Base-by-base conservation (phyloP, 257 asterid genomes). In the Thymus mandschuricus region DNA sequence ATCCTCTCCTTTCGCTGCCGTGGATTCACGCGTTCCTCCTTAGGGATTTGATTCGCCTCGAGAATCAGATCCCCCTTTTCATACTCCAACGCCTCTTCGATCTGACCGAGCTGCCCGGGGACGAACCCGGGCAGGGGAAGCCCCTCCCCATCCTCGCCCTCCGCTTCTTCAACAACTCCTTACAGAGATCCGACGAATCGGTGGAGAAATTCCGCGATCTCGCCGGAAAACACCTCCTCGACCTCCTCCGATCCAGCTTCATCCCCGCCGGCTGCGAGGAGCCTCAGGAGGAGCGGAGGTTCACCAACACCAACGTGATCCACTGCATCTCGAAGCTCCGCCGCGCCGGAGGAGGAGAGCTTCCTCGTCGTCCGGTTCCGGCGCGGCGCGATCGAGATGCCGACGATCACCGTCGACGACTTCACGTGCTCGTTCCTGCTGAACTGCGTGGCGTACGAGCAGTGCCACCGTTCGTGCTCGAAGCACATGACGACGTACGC, bases 361-460 rank as follows among this genome's bases (percentile, higher is more conserved):
- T 88, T 93, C 71, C 67, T 93, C 33, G 86, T 63, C 1, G 40
- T 90, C 1, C 84, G 63, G 66, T 93, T 93, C 82, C 59, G 49
- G 6, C 86, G 62, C 3, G 98, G 98, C 1, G 81, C 74, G 30
- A 83, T 93, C 68, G 84, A 87, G 50, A 90, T 93, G 97, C 94
- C 98, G 8, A 82, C 82, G 5, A 76, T 93, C 8, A 15, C 91
- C 0, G 51, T 93, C 3, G 97, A 93, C 69, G 98, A 93, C 76
- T 87, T 91, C 74, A 86, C 80, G 94, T 81, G 86, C 74, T 68
- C 91, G 5, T 93, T 93, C 75, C 49, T 93, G 70, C 40, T 78
- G 2, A 93, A 93, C 77, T 91, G 97, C 64, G 96, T 93, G 54
- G 98, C 97, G 0, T 93, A 91, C 55, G 98, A 93, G 79, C 98